phyloP scores from a whole-genome alignment of 768 basidiomycete species.

The Xerocomellus dryophilus region DNA sequence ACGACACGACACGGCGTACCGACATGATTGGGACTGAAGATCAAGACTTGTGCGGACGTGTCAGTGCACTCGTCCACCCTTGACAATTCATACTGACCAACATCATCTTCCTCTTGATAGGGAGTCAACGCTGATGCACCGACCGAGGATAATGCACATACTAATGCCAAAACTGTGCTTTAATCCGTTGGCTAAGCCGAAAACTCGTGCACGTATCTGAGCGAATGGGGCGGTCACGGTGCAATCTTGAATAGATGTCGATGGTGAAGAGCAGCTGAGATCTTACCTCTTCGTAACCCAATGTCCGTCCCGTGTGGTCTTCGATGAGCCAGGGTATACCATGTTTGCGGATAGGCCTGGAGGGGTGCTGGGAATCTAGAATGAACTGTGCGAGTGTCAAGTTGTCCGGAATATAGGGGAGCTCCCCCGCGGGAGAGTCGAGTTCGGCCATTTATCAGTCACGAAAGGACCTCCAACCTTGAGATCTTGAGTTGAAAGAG shows the following conservation, averaged over 20 bases:
- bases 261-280: not conserved
- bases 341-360: constrained; percentile 24
- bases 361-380: constrained; percentile 34
- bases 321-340: constrained; percentile 42
- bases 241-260: not conserved
- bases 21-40: constrained; percentile 67
- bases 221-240: not conserved
- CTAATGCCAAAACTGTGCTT: constrained; percentile 34
- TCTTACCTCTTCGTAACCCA: constrained; percentile 38
- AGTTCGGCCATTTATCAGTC: constrained; percentile 26
- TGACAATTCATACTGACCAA: constrained; percentile 30
- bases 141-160: constrained; percentile 16
- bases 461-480: not conserved
- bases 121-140: not conserved
- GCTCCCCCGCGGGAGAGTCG: constrained; percentile 26
- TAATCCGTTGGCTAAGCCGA: constrained; percentile 39
- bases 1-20: constrained; percentile 36
- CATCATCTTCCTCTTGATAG: constrained; percentile 36
- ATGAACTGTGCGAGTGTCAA: constrained; percentile 39
- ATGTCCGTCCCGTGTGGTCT: constrained; percentile 35
- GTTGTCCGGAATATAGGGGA: constrained; percentile 38
- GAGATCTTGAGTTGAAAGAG: not conserved
- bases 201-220: constrained; percentile 37
- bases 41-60: constrained; percentile 43
- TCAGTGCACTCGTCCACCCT: constrained; percentile 1